Conservation (phyloP, 208 protist genomes). For the Endotrypanum monterogeii region DNA sequence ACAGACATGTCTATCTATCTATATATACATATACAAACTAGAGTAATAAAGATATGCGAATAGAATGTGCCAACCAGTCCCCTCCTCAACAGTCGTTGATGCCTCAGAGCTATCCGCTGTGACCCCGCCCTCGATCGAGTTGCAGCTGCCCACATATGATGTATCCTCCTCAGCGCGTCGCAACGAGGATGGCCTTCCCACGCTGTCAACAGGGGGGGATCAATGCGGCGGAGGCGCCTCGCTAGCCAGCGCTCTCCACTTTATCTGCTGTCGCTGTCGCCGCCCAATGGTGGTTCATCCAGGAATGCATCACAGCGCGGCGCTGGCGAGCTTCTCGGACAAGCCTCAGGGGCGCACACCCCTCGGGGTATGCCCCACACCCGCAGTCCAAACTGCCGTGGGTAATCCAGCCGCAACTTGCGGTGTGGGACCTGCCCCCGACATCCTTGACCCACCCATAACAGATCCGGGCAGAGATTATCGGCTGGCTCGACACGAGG, state of each 20-base stretch:
- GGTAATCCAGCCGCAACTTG: background rate
- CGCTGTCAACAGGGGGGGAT: background rate
- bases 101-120: background rate
- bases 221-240: too few species aligned
- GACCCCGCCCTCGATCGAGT: background rate
- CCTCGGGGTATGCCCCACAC: background rate
- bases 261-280: slow-evolving; percentile 32
- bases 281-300: slow-evolving; percentile 12
- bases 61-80: background rate
- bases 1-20: too few species aligned
- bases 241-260: slow-evolving; percentile 7
- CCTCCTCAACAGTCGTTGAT: background rate
- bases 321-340: background rate
- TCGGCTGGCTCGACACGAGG: background rate
- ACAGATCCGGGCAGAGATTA: background rate
- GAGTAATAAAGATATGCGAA: background rate
- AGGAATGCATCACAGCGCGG: slow-evolving; percentile 1
- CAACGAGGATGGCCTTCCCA: background rate
- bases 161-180: background rate
- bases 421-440: background rate
- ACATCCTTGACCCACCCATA: background rate
- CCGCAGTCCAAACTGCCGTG: background rate
- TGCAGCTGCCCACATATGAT: background rate
- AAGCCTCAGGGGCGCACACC: background rate
- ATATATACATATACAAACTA: too few species aligned